These are phyloP conservation scores for Pleomassaria siparia DNA, from an alignment of 2,329 filamentous ascomycete species.

Conservation along the genomic window DNA sequence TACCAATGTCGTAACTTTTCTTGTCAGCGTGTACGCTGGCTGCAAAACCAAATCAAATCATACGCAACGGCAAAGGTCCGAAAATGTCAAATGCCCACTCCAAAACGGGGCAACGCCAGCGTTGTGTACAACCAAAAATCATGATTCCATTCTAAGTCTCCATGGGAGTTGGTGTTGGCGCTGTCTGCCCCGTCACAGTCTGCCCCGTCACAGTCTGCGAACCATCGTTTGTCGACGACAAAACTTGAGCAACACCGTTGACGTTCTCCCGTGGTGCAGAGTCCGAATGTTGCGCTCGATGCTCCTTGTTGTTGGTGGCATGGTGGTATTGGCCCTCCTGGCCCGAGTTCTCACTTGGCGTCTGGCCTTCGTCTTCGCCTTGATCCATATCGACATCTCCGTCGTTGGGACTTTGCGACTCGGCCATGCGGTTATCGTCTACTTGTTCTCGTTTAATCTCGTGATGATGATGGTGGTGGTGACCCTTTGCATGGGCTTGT, in stretches of 20 bases:
- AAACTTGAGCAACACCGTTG: neutral
- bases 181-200: no score
- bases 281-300: neutral
- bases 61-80: no score
- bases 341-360: slow-evolving; percentile 20
- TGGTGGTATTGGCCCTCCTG: slow-evolving; percentile 20
- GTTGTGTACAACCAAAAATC: neutral
- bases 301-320: slow-evolving; percentile 7
- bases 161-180: neutral
- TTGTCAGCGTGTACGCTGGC: no score
- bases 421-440: slow-evolving; percentile 13
- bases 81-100: neutral
- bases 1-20: no score
- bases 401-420: slow-evolving; percentile 15
- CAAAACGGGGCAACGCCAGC: neutral
- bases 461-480: slow-evolving; percentile 13
- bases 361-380: slow-evolving; percentile 22
- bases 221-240: neutral
- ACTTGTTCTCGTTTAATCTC: slow-evolving; percentile 28
- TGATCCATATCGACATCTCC: slow-evolving; percentile 28
- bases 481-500: slow-evolving; percentile 26
- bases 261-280: neutral
- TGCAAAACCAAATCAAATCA: no score
- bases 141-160: neutral
- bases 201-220: neutral